Evolutionary conservation across 306 rosid genomes (phyloP), one percentile per base, ranked within the genome.

Genomic region (Medicago ruthenica): DNA sequence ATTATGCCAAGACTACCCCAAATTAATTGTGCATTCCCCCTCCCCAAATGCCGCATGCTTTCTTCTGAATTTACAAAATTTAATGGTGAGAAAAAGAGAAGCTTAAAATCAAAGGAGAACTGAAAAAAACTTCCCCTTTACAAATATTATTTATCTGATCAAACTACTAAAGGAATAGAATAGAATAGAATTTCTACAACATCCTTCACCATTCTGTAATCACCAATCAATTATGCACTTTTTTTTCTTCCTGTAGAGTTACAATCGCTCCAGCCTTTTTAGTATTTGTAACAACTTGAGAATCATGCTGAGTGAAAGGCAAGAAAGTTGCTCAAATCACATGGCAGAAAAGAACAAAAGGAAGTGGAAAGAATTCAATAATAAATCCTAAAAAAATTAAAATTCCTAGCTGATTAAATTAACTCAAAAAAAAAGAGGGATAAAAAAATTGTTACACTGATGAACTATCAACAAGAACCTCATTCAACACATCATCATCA

Each of bases 291-390:
- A 34, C 37, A 34, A 34, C 37, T 34, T 34, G 37, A 34, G 5
- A 34, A 34, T 34, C 37, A 34, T 34, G 37, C 37, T 34, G 37
- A 34, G 37, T 34, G 37, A 54, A 54, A 54, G 61, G 61, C 18
- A 24, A 54, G 80, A 20, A 27, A 27, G 40, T 60, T 79, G 83
- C 76, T 75, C 73, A 81, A 83, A 85, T 61, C 22, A 24, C 41
- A 45, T 62, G 73, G 80, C 83, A 83, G 75, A 79, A 64, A 67
- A 73, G 60, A 59, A 15, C 53, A 51, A 36, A 69, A 63, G 77
- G 81, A 51, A 74, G 87, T 51, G 84, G 85, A 87, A 91, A 91
- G 88, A 93, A 93, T 91, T 88, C 88, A 93, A 89, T 88, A 87
- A 91, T 88, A 87, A 86, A 82, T 88, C 59, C 83, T 84, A 75